A percentile compares a stretch with the other conserved stretches of the same genome.
Evolutionary conservation across 257 asterid species (phyloP).

Genomic region (Lavandula angustifolia): DNA sequence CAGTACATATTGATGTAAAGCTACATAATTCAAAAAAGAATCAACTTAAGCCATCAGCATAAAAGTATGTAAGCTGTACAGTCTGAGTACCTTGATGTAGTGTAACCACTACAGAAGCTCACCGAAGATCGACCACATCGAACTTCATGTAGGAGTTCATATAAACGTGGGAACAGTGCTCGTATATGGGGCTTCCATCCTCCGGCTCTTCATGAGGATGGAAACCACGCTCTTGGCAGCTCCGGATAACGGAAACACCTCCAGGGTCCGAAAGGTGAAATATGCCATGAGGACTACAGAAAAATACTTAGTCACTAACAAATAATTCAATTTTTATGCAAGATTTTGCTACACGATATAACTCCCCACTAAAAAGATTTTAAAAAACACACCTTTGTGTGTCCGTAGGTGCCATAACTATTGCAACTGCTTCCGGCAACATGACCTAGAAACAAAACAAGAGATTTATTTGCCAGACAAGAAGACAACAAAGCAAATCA

Average conservation of each 20-base stretch:
- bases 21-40: too few relatives aligned
- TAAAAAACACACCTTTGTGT: conserved; percentile 41
- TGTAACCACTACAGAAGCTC: conserved; percentile 22
- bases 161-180: conserved; percentile 89
- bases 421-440: conserved; percentile 96
- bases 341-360: neutral
- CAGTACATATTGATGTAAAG: too few relatives aligned
- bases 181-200: conserved; percentile 87
- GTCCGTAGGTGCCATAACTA: conserved; percentile 97
- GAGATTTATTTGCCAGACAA: neutral
- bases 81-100: conserved; percentile 20
- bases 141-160: conserved; percentile 69
- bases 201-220: conserved; percentile 96
- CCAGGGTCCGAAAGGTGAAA: conserved; percentile 94
- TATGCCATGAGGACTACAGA: conserved; percentile 88
- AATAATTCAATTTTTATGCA: neutral
- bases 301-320: neutral
- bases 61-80: conserved; percentile 29
- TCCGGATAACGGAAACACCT: conserved; percentile 72
- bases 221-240: conserved; percentile 87
- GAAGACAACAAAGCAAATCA: neutral
- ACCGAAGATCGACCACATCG: conserved; percentile 90
- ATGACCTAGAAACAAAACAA: conserved; percentile 58
- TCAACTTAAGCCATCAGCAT: conserved; percentile 12
- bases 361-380: neutral